Conservation (phyloP, 805 yeast genomes). For the Diddensiella transvaalensis region DNA sequence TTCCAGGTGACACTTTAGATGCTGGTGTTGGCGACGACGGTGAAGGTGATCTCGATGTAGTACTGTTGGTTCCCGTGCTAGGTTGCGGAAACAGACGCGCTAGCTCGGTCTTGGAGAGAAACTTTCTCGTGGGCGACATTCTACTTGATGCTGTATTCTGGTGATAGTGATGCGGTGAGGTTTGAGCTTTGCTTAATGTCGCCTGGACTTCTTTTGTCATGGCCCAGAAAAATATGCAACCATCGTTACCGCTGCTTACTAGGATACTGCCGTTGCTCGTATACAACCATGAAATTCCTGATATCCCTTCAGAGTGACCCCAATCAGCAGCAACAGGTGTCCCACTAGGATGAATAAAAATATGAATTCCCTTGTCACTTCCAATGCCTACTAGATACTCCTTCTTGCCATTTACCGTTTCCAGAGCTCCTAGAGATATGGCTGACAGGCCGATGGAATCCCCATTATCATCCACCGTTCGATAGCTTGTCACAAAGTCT, state of each 20-base stretch:
- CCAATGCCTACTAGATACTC: constrained; percentile 33
- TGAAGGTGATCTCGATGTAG: constrained; percentile 1
- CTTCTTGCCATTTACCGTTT: constrained; percentile 15
- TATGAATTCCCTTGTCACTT: constrained; percentile 55
- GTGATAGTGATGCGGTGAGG: too few relatives aligned
- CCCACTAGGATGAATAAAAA: constrained; percentile 45
- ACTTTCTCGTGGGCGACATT: constrained; percentile 21
- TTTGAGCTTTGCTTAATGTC: constrained; percentile 3
- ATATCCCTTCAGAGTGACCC: constrained; percentile 57
- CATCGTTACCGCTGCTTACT: constrained; percentile 27
- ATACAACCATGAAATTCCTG: constrained; percentile 36
- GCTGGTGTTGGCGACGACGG: constrained; percentile 3
- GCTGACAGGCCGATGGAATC: constrained; percentile 16
- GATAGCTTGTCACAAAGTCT: constrained; percentile 40
- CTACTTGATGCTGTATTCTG: background rate
- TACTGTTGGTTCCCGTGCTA: background rate
- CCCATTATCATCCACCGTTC: constrained; percentile 36
- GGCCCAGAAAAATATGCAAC: constrained; percentile 28
- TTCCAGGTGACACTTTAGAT: background rate
- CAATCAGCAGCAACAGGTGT: constrained; percentile 48
- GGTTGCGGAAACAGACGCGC: constrained; percentile 18
- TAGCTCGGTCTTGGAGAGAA: constrained; percentile 22
- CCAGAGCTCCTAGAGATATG: constrained; percentile 14
- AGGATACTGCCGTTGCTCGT: constrained; percentile 7
- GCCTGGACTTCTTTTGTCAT: background rate